phyloP scores from a whole-genome alignment of 179 eudicot genomes.

The Drosera spatulata region DNA sequence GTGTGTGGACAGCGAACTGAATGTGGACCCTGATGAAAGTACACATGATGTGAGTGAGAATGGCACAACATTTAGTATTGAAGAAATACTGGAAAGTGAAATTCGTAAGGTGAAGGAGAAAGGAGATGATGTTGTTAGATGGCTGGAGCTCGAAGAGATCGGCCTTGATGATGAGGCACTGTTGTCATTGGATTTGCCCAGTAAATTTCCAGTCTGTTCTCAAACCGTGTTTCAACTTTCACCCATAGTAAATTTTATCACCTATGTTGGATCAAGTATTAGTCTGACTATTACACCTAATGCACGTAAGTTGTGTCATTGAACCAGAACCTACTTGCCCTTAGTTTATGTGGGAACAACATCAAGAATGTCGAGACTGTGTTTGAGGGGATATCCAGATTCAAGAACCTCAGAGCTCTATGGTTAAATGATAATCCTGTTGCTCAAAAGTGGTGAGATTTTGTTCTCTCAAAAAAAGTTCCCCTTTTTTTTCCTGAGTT shows the following conservation, averaged over 20 bases:
- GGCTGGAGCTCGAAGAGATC: conserved; percentile 95
- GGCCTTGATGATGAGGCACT: conserved; percentile 59
- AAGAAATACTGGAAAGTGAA: conserved; percentile 56
- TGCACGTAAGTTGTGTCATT: not conserved
- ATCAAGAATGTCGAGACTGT: conserved; percentile 40
- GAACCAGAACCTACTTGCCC: conserved; percentile 64
- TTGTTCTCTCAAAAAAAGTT: not conserved
- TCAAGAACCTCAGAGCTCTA: conserved; percentile 77
- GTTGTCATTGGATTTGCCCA: conserved; percentile 60
- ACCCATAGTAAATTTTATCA: not conserved
- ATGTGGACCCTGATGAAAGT: conserved; percentile 24
- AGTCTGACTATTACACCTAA: too few relatives aligned
- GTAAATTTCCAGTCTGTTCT: conserved; percentile 73
- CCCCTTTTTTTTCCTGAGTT: not conserved
- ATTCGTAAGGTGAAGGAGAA: conserved; percentile 34
- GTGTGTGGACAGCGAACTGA: conserved; percentile 73
- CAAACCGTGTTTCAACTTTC: conserved; percentile 3
- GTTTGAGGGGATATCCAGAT: conserved; percentile 39
- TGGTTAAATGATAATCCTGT: conserved; percentile 87
- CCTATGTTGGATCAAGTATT: too few relatives aligned
- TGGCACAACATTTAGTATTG: conserved; percentile 24
- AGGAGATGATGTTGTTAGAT: conserved; percentile 37
- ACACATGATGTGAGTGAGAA: conserved; percentile 15
- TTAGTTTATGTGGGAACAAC: conserved; percentile 83
- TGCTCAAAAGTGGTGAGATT: conserved; percentile 44